A percentile compares a stretch with the other conserved stretches of the same genome.
These are phyloP conservation scores for Akanthomyces muscarius DNA, from an alignment of 2,329 filamentous ascomycete species.

Conservation along the genomic window DNA sequence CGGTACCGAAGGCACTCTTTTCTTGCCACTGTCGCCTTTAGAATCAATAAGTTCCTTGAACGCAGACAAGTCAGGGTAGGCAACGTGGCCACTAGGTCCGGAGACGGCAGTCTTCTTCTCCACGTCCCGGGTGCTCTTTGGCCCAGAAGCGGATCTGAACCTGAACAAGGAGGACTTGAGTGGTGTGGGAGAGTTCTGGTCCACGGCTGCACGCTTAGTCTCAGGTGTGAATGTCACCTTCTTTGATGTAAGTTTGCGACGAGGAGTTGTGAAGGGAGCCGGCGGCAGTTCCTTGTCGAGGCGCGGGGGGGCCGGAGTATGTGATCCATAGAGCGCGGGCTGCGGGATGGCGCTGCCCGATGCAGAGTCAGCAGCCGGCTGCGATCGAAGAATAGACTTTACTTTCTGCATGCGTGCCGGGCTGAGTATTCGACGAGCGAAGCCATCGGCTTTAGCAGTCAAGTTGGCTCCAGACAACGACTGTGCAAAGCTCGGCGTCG, in stretches of 20 bases:
- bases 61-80: conserved; percentile 52
- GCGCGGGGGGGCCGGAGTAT: conserved; percentile 43
- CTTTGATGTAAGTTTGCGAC: conserved; percentile 60
- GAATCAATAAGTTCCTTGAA: conserved; percentile 32
- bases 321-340: conserved; percentile 36
- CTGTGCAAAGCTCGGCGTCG: conserved; percentile 37
- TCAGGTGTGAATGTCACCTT: conserved; percentile 76
- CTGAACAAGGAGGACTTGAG: conserved; percentile 45
- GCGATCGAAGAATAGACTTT: conserved; percentile 54
- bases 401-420: conserved; percentile 52
- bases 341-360: conserved; percentile 47
- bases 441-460: conserved; percentile 30
- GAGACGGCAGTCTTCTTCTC: conserved; percentile 26
- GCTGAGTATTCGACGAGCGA: conserved; percentile 40
- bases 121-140: conserved; percentile 26
- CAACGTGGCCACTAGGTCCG: conserved; percentile 31
- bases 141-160: conserved; percentile 29
- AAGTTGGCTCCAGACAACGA: conserved; percentile 49
- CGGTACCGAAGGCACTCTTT: conserved; percentile 40
- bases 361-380: conserved; percentile 33
- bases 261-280: conserved; percentile 60
- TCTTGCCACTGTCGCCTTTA: conserved; percentile 25
- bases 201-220: conserved; percentile 48
- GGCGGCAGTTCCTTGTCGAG: conserved; percentile 51
- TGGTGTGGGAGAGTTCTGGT: conserved; percentile 53